Percentiles rank a stretch among this genome's conserved stretches.
Conservation (phyloP, 2,329 filamentous ascomycete genomes). For the Sporothrix humicola region DNA sequence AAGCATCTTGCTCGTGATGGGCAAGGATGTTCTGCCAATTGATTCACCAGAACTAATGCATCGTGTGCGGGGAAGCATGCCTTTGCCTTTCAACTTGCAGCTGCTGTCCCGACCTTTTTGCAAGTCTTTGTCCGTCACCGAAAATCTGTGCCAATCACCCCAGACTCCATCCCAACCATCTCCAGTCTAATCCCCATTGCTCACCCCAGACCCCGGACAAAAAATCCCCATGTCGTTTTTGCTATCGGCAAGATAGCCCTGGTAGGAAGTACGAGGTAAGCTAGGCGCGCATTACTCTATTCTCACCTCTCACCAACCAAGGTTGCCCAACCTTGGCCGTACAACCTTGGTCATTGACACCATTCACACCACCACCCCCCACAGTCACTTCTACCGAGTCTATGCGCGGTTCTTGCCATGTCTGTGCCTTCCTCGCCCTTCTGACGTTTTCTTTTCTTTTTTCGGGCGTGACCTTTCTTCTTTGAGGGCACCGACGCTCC, state of each 20-base stretch:
- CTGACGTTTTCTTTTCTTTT: neutral
- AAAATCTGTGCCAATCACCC: no score
- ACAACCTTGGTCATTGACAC: neutral
- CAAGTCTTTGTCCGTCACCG: no score
- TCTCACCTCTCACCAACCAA: no score
- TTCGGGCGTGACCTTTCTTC: neutral
- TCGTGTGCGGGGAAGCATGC: neutral
- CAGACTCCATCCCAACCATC: no score
- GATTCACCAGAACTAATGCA: neutral
- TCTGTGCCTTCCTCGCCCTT: neutral
- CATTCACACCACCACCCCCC: neutral
- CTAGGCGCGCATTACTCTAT: neutral
- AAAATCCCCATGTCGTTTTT: neutral
- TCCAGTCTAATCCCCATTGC: neutral
- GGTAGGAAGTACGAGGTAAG: neutral
- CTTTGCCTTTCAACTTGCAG: neutral
- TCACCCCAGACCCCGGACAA: neutral
- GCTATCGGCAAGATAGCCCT: neutral
- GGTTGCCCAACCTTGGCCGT: neutral
- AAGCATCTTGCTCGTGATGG: neutral
- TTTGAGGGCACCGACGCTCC: neutral
- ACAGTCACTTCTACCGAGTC: neutral
- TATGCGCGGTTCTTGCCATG: neutral
- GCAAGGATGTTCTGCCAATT: neutral
- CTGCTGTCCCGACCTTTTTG: no score